These are phyloP conservation scores for Scutellaria baicalensis DNA, from an alignment of 257 asterid genomes.

Conservation along the genomic window DNA sequence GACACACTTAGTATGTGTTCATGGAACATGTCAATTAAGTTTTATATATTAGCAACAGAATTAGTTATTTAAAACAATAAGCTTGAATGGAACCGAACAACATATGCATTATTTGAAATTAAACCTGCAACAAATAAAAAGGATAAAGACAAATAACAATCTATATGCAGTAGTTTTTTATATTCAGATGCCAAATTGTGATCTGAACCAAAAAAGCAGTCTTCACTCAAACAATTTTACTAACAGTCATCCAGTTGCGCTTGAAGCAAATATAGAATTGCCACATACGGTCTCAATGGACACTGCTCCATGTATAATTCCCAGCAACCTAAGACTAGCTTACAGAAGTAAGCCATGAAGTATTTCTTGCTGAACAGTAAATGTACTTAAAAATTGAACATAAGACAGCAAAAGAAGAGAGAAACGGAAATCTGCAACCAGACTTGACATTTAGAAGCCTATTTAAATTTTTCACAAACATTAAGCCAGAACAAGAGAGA, in stretches of 20 bases:
- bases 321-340: background rate
- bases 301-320: background rate
- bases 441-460: background rate
- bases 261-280: background rate
- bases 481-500: background rate
- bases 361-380: background rate
- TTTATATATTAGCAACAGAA: conserved; percentile 5
- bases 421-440: background rate
- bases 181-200: background rate
- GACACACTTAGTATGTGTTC: background rate
- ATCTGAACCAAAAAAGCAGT: background rate
- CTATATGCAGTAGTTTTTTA: background rate
- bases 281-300: background rate
- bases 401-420: background rate
- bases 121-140: background rate
- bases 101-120: background rate
- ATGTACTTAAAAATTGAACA: background rate
- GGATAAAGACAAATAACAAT: background rate
- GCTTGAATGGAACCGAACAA: background rate
- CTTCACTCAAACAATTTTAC: background rate
- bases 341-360: background rate
- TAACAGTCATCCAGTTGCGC: background rate
- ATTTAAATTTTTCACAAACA: background rate
- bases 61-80: background rate
- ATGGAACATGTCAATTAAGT: background rate